These are phyloP conservation scores for Centella asiatica DNA, from an alignment of 129 eudicot genomes.

Conservation along the genomic window DNA sequence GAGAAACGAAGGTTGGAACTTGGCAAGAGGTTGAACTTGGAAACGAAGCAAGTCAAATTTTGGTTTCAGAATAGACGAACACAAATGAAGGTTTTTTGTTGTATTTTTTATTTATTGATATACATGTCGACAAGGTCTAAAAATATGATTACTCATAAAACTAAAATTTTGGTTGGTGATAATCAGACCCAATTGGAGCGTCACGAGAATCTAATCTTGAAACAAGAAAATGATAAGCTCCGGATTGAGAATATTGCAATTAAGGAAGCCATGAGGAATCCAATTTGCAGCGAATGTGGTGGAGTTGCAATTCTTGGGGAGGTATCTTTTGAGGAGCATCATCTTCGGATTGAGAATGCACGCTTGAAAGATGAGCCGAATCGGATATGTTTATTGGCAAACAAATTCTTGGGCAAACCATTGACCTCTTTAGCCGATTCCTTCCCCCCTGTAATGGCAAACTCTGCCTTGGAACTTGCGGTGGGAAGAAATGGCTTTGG, in stretches of 20 bases:
- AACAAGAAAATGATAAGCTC: conserved; percentile 67
- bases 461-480: conserved; percentile 50
- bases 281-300: conserved; percentile 61
- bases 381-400: conserved; percentile 46
- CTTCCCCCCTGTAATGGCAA: conserved; percentile 20
- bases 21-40: conserved; percentile 62
- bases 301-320: conserved; percentile 69
- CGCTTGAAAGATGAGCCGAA: conserved; percentile 63
- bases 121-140: too few relatives aligned
- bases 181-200: conserved; percentile 66
- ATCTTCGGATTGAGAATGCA: conserved; percentile 60
- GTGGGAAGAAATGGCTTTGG: conserved; percentile 55
- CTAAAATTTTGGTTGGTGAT: not conserved
- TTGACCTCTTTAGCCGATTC: conserved; percentile 27
- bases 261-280: conserved; percentile 63
- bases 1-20: conserved; percentile 71
- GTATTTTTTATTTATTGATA: not conserved
- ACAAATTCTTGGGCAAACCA: conserved; percentile 51
- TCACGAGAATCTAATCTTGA: conserved; percentile 57
- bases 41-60: conserved; percentile 70
- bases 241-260: conserved; percentile 59
- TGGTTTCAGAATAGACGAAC: conserved; percentile 94
- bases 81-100: conserved; percentile 61
- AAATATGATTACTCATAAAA: not conserved
- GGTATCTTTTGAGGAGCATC: conserved; percentile 51